A percentile compares a stretch with the other conserved stretches of the same genome.
phyloP scores from a whole-genome alignment of 106 monocot species.

The Agapanthus africanus region DNA sequence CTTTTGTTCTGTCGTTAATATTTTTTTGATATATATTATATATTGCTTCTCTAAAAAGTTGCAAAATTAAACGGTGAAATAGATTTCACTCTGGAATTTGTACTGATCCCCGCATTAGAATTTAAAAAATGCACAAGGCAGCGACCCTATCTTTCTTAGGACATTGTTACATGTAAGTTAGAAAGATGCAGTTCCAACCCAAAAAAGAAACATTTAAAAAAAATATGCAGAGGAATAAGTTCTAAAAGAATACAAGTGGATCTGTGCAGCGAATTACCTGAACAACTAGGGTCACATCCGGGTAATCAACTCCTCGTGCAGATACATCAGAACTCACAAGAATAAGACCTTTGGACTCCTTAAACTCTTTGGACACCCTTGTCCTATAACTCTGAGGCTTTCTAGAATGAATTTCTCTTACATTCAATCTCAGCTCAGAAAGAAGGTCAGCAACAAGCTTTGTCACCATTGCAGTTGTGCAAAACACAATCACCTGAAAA shows the following conservation, averaged over 20 bases:
- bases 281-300: slow-evolving; percentile 69
- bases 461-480: slow-evolving; percentile 77
- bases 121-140: no score
- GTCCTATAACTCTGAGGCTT: slow-evolving; percentile 71
- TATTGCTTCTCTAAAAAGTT: no score
- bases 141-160: neutral
- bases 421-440: slow-evolving; percentile 57
- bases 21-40: no score
- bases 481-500: slow-evolving; percentile 70
- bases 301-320: slow-evolving; percentile 74
- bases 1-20: no score
- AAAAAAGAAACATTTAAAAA: neutral
- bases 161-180: no score
- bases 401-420: slow-evolving; percentile 73
- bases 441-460: slow-evolving; percentile 63
- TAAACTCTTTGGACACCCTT: slow-evolving; percentile 72
- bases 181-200: no score
- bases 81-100: no score
- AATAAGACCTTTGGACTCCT: slow-evolving; percentile 72
- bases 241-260: neutral
- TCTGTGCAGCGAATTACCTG: slow-evolving; percentile 34
- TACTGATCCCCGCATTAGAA: no score
- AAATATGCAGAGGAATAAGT: neutral
- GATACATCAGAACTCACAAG: slow-evolving; percentile 85
- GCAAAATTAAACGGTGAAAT: no score